Evolutionary conservation across 257 asterid species (phyloP).

Genomic region (Sherardia arvensis): DNA sequence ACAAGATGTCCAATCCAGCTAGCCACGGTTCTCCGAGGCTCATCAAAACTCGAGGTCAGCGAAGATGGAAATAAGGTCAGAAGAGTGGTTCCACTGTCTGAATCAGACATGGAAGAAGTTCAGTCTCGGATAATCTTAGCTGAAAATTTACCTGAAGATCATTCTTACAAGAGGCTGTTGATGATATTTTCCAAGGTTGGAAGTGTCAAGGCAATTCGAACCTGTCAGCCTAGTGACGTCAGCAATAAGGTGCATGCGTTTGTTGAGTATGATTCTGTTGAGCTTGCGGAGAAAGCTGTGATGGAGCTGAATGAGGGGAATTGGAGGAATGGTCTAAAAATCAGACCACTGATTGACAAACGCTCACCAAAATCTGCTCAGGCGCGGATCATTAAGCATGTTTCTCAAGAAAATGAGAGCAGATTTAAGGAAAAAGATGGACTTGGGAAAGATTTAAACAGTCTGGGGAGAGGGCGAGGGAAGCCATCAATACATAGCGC

Average conservation of each 20-base stretch:
- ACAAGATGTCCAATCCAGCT: constrained; percentile 49
- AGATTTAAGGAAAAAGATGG: constrained; percentile 41
- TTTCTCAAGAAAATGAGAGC: constrained; percentile 45
- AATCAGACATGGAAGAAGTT: constrained; percentile 70
- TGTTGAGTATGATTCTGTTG: constrained; percentile 81
- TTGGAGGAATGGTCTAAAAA: constrained; percentile 88
- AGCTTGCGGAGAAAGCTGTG: constrained; percentile 86
- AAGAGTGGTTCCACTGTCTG: constrained; percentile 57
- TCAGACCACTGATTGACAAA: constrained; percentile 56
- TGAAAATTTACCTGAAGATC: constrained; percentile 88
- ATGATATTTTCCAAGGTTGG: constrained; percentile 75
- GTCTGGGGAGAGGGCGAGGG: constrained; percentile 45
- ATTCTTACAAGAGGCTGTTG: constrained; percentile 85
- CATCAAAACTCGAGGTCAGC: constrained; percentile 73
- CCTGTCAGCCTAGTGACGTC: constrained; percentile 73
- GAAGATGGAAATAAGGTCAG: constrained; percentile 79
- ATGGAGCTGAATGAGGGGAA: constrained; percentile 61
- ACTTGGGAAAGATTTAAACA: constrained; percentile 29
- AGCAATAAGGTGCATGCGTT: constrained; percentile 81
- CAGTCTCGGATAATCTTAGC: constrained; percentile 79
- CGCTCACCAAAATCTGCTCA: constrained; percentile 41
- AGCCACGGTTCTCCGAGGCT: constrained; percentile 51
- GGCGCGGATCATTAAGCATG: constrained; percentile 39
- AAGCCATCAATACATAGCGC: constrained; percentile 32
- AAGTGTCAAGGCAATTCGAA: constrained; percentile 86